Base-by-base conservation (phyloP, 257 asterid genomes). In the Gentiana macrophylla region DNA sequence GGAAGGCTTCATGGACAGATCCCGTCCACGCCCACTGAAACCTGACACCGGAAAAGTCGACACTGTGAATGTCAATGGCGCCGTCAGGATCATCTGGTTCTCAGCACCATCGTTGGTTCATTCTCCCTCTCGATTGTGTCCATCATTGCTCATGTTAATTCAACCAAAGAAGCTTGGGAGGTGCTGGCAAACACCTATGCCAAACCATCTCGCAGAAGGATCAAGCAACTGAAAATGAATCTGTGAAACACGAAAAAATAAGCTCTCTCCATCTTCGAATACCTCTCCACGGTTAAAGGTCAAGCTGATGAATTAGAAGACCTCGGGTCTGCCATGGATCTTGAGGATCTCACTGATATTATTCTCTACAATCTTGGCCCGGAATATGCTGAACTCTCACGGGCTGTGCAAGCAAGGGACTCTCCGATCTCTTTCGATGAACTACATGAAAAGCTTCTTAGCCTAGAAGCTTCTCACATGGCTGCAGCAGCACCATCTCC, bases 71-170 rank as follows among this genome's bases (percentile, higher is more conserved):
- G 24, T 24, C 24, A 24, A 24, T 24, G 1, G 24, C 24, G 24
- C 24, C 24, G 24, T 24, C 24, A 24, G 24, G 24, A 24, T 24
- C 24, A 24, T 24, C 24, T 24, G 24, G 24, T 24, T 24, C 24
- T 24, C 24, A 24, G 24, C 24, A 24, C 24, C 24, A 24, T 24
- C 24, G 24, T 24, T 24, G 24, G 24, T 24, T 24, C 24, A 24
- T 24, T 24, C 24, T 24, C 24, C 24, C 24, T 1, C 24, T 24
- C 24, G 24, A 24, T 24, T 24, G 24, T 24, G 24, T 10, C 48
- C 6, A 4, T 43, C 10, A 43, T 43, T 80, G 7, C 86, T 80
- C 7, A 82, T 77, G 50, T 37, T 2, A 24, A 32, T 15, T 6
- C 37, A 1, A 2, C 37, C 2, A 5, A n/a, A 5, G 11, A 51